Base-by-base conservation (phyloP, 2,329 filamentous ascomycete genomes). In the Fusarium virguliforme region DNA sequence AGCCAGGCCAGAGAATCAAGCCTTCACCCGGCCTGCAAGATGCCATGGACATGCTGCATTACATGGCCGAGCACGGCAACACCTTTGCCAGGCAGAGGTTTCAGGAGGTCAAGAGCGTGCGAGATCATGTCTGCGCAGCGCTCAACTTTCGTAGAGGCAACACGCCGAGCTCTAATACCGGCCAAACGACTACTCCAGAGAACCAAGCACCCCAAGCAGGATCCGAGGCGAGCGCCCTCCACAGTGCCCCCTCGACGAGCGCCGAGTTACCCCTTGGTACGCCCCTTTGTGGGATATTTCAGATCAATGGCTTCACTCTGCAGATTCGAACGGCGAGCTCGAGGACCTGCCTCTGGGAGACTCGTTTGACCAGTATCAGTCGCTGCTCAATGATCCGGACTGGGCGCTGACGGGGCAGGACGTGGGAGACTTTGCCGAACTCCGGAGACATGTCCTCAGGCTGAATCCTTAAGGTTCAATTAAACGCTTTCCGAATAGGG, bases 401-500 rank as follows among this genome's bases (percentile, higher is more conserved):
- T 58, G 53, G 60, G 28, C 15, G 6, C 10, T 62, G 26, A 62
- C 53, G 3, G 51, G 60, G 4, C 60, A 62, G 15, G 60, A 62
- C 12, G 60, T 58, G 41, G 51, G 60, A 40, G 60, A 58, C 18
- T 62, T 62, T 62, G 53, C 60, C 15, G 41, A 59, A 22, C 60
- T 62, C 4, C 18, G 60, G 26, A 58, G 30, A n/a, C 43, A 62
- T 40, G 34, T 62, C 7, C 18, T 58, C 6, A 55, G 60, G 8
- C 37, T 62, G 13, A 62, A 51, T 12, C 35, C 26, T 5, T 38
- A 48, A n/a, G 8, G 22, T 22, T 54, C 18, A 30, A 38, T n/a
- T n/a, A n/a, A 24, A 6, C 26, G 30, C 8, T 4, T 18, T 30
- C 26, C 24, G 30, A n/a, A 48, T 30, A 48, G 26, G 30, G 15